Evolutionary conservation across 2,329 filamentous ascomycete species (phyloP).

Genomic region (Colletotrichum gloeosporioides): DNA sequence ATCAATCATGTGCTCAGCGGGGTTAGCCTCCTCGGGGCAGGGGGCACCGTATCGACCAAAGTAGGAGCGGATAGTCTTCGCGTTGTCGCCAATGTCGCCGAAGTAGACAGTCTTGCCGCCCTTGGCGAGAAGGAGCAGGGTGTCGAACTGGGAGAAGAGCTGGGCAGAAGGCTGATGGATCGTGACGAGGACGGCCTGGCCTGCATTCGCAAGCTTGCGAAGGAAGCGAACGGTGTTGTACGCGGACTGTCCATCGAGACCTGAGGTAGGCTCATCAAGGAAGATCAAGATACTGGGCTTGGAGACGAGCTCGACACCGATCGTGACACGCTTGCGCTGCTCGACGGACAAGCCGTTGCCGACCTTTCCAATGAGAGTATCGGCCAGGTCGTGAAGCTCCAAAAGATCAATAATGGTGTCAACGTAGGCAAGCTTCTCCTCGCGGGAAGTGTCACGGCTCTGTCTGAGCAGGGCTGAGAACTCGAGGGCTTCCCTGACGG

Average conservation of each 20-base stretch:
- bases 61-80: slow-evolving; percentile 61
- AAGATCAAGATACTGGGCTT: slow-evolving; percentile 66
- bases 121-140: slow-evolving; percentile 66
- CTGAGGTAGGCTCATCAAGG: slow-evolving; percentile 67
- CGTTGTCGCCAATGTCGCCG: slow-evolving; percentile 66
- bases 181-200: slow-evolving; percentile 72
- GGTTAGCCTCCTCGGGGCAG: slow-evolving; percentile 68
- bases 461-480: slow-evolving; percentile 80
- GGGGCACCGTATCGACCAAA: slow-evolving; percentile 71
- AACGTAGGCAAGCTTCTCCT: slow-evolving; percentile 79
- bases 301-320: slow-evolving; percentile 66
- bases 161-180: slow-evolving; percentile 75
- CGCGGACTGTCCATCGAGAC: slow-evolving; percentile 72
- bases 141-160: slow-evolving; percentile 71
- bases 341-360: slow-evolving; percentile 61
- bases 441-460: slow-evolving; percentile 63
- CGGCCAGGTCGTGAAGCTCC: slow-evolving; percentile 52
- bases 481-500: slow-evolving; percentile 76
- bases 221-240: slow-evolving; percentile 70
- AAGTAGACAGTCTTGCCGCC: slow-evolving; percentile 73
- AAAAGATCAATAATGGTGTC: slow-evolving; percentile 75
- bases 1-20: slow-evolving; percentile 78
- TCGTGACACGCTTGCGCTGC: slow-evolving; percentile 61
- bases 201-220: slow-evolving; percentile 67
- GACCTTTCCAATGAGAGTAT: slow-evolving; percentile 51